Conservation (phyloP, 2,329 filamentous ascomycete genomes). For the Ceratocystis destructans region DNA sequence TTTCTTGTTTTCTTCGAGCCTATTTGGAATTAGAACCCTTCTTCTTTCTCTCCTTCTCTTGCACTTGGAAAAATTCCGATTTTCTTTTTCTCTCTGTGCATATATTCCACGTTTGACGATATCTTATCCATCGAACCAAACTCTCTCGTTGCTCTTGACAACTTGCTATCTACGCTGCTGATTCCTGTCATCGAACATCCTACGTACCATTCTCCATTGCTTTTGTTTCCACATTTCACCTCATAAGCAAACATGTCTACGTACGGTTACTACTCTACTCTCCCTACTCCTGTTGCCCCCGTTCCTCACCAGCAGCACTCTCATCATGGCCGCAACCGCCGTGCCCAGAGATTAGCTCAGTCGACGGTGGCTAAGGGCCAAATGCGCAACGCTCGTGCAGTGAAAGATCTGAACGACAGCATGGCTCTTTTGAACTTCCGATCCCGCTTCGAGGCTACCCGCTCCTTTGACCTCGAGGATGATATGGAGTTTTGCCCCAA, state of each 20-base stretch:
- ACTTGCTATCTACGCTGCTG: conserved; percentile 8
- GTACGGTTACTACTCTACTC: conserved; percentile 49
- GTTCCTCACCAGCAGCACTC: conserved; percentile 51
- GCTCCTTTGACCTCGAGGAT: conserved; percentile 91
- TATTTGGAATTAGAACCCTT: background rate
- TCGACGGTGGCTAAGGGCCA: conserved; percentile 58
- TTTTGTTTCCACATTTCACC: conserved; percentile 18
- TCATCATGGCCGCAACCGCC: conserved; percentile 73
- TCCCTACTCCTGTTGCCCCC: conserved; percentile 34
- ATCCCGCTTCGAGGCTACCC: conserved; percentile 74
- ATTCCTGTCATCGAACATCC: conserved; percentile 5
- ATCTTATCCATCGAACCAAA: background rate
- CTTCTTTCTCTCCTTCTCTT: conserved; percentile 5
- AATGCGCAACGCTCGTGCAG: conserved; percentile 65
- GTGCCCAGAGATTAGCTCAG: conserved; percentile 59
- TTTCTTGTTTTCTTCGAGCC: background rate
- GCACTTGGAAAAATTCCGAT: background rate
- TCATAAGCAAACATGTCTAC: conserved; percentile 41
- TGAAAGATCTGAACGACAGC: conserved; percentile 59
- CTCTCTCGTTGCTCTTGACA: background rate
- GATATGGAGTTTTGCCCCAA: conserved; percentile 92
- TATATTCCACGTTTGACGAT: background rate
- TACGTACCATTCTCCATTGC: background rate
- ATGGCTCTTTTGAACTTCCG: conserved; percentile 65
- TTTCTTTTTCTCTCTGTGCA: conserved; percentile 5